Evolutionary conservation across 179 eudicot genomes (phyloP), one percentile per base, ranked within the genome.

Genomic region (Carnegiea gigantea): DNA sequence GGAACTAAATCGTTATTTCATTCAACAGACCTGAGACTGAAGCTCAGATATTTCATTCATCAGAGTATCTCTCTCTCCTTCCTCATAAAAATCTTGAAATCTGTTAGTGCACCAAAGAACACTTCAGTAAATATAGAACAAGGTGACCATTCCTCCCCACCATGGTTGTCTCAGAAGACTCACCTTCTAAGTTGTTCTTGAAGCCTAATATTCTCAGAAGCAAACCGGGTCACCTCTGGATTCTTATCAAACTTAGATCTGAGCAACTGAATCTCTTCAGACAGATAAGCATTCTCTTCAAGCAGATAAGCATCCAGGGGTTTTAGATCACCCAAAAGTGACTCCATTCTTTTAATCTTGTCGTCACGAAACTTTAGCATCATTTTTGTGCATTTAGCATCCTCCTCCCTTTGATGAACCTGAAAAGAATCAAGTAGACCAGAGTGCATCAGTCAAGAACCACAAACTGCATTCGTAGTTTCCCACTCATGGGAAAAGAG

Each of bases 141-240:
- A 54, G 64, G 76, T 30, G n/a, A 70, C 33, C 26, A 4, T 17
- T 24, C 72, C 40, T 11, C 21, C 40, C 44, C n/a, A 30, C 43
- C 43, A 21, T 30, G 73, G 43, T 30, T 30, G 44, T 70, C 44
- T 30, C 26, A 67, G 72, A 67, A 67, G n/a, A 70, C 83, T 12
- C 85, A 95, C 99, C 91, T 90, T 78, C 96, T 90, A 67, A 97
- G 88, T 89, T 97, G 94, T 82, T 93, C 98, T 49, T 90, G 86
- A 40, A 97, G 92, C 90, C 95, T 87, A 84, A 93, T 95, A 80
- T 95, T 93, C 83, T 97, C 99, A 82, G 85, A 75, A 74, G 98
- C 99, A 86, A 97, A 97, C 30, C 98, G 97, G 54, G 98, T 97
- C 76, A 97, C 99, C 90, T 97, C 99, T 60, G 99, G 99, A 76